Evolutionary conservation across 179 eudicot genomes (phyloP), one percentile per base, ranked within the genome.

Genomic region (Silene vulgaris): DNA sequence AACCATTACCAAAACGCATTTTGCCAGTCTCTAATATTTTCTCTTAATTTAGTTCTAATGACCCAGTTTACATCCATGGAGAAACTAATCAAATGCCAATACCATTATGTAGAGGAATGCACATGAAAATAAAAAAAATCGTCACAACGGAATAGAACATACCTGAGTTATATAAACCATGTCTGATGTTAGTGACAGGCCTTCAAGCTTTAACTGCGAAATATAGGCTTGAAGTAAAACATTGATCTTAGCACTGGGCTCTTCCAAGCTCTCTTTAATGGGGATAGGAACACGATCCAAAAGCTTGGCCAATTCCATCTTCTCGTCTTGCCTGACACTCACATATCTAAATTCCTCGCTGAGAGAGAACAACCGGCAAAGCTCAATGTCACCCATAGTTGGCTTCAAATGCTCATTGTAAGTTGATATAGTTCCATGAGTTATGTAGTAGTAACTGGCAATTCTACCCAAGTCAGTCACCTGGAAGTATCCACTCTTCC

Each of bases 81-180:
- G 73, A 69, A 72, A 43, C 5, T 37, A 56, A 17, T 30, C 20
- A 16, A 14, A 16, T 66, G 50, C 4, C 12, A 1, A 30, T 66
- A 30, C n/a, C 45, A 66, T 16, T 45, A 45, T 9, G 52, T 45
- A 45, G 3, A 56, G 6, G 60, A 70, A 48, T 12, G 52, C 59
- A 70, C 30, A 21, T 43, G 59, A 17, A 45, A 59, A 74, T 59
- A 29, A 69, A 70, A 69, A 78, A 65, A 16, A 11, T 20, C 14
- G 19, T 54, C 19, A n/a, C 57, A 50, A n/a, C 71, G 28, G 69
- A n/a, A 70, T 40, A 75, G 61, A 8, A 68, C 76, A 73, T 60
- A 93, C 98, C 97, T 92, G 97, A 37, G 99, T 92, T 61, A 95
- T 87, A 77, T 75, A 95, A 54, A 95, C 97, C 99, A 95, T 92